Conservation (phyloP, 2,329 filamentous ascomycete species). For the Aspergillus luchuensis region DNA sequence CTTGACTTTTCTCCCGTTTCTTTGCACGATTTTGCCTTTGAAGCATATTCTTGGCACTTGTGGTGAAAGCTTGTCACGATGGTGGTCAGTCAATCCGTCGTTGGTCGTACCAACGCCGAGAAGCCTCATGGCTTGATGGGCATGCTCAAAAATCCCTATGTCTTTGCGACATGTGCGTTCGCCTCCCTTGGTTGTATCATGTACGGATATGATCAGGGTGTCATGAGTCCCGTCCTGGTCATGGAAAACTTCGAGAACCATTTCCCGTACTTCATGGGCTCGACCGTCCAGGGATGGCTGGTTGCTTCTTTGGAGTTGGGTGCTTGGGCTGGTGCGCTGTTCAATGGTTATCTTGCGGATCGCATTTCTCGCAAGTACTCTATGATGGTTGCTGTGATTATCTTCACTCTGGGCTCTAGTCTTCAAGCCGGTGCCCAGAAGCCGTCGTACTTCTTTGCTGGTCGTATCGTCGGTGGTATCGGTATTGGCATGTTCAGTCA, state of each 20-base stretch:
- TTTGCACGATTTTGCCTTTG: background rate
- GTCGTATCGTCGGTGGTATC: conserved; percentile 13
- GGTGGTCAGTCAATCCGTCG: conserved; percentile 40
- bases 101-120: conserved; percentile 41
- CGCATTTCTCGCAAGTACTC: conserved; percentile 35
- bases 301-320: conserved; percentile 40
- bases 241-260: conserved; percentile 42
- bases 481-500: conserved; percentile 24
- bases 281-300: conserved; percentile 37
- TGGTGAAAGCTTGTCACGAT: conserved; percentile 15
- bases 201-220: conserved; percentile 41
- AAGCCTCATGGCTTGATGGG: conserved; percentile 43
- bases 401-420: conserved; percentile 37
- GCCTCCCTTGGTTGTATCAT: conserved; percentile 39
- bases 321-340: conserved; percentile 36
- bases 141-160: conserved; percentile 46
- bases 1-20: background rate
- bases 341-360: conserved; percentile 35
- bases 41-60: background rate
- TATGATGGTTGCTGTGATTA: conserved; percentile 37
- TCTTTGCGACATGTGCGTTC: conserved; percentile 42
- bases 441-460: conserved; percentile 29
- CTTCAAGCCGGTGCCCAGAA: conserved; percentile 32
- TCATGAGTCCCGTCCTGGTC: conserved; percentile 38
- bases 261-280: conserved; percentile 35